A percentile compares a stretch with the other conserved stretches of the same genome.
phyloP scores from a whole-genome alignment of 1,139 yeast genomes.

The Candida buenavistaensis region DNA sequence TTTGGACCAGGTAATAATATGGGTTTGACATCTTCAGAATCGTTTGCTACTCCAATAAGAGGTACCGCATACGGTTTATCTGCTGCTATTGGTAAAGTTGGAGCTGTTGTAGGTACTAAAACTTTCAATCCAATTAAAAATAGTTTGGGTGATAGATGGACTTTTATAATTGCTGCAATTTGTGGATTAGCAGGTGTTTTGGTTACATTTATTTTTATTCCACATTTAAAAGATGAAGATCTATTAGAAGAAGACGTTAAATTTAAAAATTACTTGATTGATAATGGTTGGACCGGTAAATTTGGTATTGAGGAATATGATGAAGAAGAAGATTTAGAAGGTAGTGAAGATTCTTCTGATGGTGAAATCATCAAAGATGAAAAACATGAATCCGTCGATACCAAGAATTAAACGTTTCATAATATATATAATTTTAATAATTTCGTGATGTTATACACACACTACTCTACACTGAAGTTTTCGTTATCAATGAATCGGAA shows the following conservation, averaged over 20 bases:
- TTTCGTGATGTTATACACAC: too few relatives aligned
- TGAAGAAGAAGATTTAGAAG: conserved; percentile 17
- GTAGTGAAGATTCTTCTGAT: conserved; percentile 5
- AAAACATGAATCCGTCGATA: neutral
- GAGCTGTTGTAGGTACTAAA: conserved; percentile 51
- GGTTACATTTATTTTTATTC: conserved; percentile 62
- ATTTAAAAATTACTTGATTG: conserved; percentile 60
- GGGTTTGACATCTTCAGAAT: conserved; percentile 69
- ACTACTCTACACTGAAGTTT: too few relatives aligned
- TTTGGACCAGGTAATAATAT: conserved; percentile 77
- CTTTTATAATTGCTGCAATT: conserved; percentile 63
- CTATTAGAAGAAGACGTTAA: conserved; percentile 63
- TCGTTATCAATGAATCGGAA: too few relatives aligned
- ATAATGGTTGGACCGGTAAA: conserved; percentile 66
- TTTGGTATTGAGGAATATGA: conserved; percentile 46
- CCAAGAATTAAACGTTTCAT: too few relatives aligned
- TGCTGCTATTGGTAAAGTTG: conserved; percentile 52
- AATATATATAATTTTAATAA: too few relatives aligned
- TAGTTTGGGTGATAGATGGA: conserved; percentile 32
- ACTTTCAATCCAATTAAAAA: conserved; percentile 44
- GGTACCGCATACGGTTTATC: conserved; percentile 59
- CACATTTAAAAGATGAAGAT: conserved; percentile 67
- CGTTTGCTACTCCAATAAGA: conserved; percentile 73
- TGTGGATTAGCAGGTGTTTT: conserved; percentile 68
- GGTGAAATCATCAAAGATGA: conserved; percentile 2